Evolutionary conservation across 257 asterid species (phyloP), one percentile per base, ranked within the genome.

Genomic region (Linaria vulgaris): DNA sequence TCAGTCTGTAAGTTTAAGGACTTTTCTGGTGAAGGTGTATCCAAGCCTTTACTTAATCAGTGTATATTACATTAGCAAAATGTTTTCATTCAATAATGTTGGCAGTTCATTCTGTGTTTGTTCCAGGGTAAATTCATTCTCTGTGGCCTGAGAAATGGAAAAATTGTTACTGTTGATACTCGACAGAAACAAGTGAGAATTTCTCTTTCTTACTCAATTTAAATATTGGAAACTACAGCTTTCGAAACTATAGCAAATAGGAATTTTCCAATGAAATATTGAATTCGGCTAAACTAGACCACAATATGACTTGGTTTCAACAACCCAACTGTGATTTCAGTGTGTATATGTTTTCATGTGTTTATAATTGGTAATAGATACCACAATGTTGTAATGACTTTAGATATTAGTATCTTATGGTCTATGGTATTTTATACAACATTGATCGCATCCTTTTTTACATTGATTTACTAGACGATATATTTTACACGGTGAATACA

Each of bases 131-230:
- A 77, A 27, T 20, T 50, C 63, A 65, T 82, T 73, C 76, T 87
- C 56, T 89, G 95, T 70, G 99, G 99, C 53, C 79, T 90, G 72
- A 88, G 99, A 72, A 94, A 80, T 80, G 97, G 97, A 76, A 72
- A 80, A 58, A 85, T 94, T 68, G 43, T 84, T 72, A 73, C 81
- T 5, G 82, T 87, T 67, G 99, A 94, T 59, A 63, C 84, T 74
- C 99, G 99, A 64, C 83, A 82, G 70, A 85, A 79, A 76, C 91
- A 78, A 45, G 86, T 80, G 61, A 71, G 89, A 67, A 31, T 56
- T 34, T 67, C 48, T 76, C 63, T 59, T 61, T 59, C 63, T 57
- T 31, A 7, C 30, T 27, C 6, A 2, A 30, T 59, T 61, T 8
- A 12, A 19, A 23, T 30, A 14, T 44, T 44, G 15, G 49, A 44